Conservation (phyloP, 1,139 yeast genomes). For the Sugiyamaella japonica region DNA sequence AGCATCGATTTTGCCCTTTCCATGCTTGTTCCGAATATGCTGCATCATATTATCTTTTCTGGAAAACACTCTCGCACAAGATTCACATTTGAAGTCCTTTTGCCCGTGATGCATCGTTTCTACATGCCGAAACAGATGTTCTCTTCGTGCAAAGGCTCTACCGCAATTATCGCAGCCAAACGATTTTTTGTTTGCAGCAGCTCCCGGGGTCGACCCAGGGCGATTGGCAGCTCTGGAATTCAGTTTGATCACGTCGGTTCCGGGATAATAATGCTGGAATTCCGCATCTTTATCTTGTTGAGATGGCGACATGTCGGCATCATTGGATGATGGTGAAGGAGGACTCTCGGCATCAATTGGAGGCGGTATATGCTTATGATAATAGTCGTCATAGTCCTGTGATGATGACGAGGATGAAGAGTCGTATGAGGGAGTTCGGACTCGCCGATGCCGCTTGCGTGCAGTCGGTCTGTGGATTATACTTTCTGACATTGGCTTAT, state of each 20-base stretch:
- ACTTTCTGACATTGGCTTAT: constrained; percentile 6
- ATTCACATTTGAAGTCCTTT: constrained; percentile 32
- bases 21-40: constrained; percentile 34
- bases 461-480: constrained; percentile 3
- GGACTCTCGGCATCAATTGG: constrained; percentile 16
- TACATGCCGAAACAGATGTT: constrained; percentile 33
- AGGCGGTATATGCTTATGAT: constrained; percentile 1
- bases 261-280: constrained; percentile 15
- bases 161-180: constrained; percentile 33
- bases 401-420: constrained; percentile 10
- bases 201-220: constrained; percentile 7
- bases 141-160: constrained; percentile 33
- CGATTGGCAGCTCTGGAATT: constrained; percentile 15
- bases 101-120: constrained; percentile 36
- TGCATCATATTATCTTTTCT: constrained; percentile 37
- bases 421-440: constrained; percentile 11
- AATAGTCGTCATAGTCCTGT: constrained; percentile 16
- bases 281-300: constrained; percentile 1
- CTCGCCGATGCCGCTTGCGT: constrained; percentile 7
- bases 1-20: constrained; percentile 10
- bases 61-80: constrained; percentile 32
- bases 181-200: constrained; percentile 28
- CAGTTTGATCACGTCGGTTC: constrained; percentile 19
- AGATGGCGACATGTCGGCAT: neutral
- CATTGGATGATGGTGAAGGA: constrained; percentile 10